Percentiles rank a stretch among this genome's conserved stretches.
These are phyloP conservation scores for Tricladium varicosporioides DNA, from an alignment of 2,329 filamentous ascomycete genomes.

Conservation along the genomic window DNA sequence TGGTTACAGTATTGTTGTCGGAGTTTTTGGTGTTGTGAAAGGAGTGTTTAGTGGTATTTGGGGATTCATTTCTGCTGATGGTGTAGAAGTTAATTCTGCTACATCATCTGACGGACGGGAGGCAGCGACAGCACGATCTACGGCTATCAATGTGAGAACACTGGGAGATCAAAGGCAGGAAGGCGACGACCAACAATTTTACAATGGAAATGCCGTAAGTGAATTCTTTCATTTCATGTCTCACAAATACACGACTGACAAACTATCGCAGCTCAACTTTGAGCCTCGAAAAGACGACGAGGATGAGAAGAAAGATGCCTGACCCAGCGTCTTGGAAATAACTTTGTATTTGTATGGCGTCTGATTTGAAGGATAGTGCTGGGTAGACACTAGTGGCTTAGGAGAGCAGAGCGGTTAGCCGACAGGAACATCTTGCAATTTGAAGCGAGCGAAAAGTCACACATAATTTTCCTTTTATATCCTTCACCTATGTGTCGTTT, in stretches of 20 bases:
- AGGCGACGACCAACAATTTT: conserved; percentile 66
- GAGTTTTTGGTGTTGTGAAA: conserved; percentile 38
- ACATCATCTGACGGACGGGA: background rate
- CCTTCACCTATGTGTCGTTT: too few relatives aligned
- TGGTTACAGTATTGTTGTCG: conserved; percentile 40
- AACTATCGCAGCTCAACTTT: conserved; percentile 28
- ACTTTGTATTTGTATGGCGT: background rate
- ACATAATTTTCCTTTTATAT: too few relatives aligned
- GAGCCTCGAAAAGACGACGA: conserved; percentile 31
- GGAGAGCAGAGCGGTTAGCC: too few relatives aligned
- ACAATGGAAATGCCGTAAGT: conserved; percentile 84
- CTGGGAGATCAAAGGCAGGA: conserved; percentile 53
- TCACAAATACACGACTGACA: background rate
- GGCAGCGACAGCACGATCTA: conserved; percentile 17
- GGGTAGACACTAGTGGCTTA: too few relatives aligned
- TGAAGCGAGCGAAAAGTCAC: too few relatives aligned
- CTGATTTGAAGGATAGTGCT: too few relatives aligned
- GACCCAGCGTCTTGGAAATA: background rate
- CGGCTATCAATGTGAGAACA: conserved; percentile 46
- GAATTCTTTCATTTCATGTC: background rate
- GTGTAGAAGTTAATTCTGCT: conserved; percentile 13
- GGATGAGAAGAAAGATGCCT: conserved; percentile 22
- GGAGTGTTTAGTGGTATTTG: conserved; percentile 43
- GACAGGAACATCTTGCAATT: too few relatives aligned
- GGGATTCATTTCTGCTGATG: conserved; percentile 35